Conservation (phyloP, 805 yeast species). For the Starmerella apicola region DNA sequence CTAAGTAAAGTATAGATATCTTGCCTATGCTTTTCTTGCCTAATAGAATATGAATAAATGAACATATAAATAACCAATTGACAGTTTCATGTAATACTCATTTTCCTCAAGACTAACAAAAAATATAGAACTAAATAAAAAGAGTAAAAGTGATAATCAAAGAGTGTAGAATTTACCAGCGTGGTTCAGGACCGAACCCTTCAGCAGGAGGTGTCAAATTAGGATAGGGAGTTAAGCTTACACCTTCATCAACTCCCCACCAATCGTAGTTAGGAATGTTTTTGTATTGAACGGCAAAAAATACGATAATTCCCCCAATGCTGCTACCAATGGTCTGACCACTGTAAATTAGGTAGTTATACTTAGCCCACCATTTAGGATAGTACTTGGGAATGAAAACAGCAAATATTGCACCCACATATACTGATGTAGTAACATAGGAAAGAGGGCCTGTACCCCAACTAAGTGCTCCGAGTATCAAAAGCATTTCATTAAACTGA, state of each 20-base stretch:
- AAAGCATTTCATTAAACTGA: constrained; percentile 35
- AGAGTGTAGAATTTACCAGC: too few relatives aligned
- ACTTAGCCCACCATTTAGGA: constrained; percentile 44
- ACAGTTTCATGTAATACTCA: too few relatives aligned
- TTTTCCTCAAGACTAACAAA: too few relatives aligned
- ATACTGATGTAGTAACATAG: constrained; percentile 19
- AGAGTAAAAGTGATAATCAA: too few relatives aligned
- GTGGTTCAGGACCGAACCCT: neutral
- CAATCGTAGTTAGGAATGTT: constrained; percentile 36
- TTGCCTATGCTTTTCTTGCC: too few relatives aligned
- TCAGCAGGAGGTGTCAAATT: too few relatives aligned
- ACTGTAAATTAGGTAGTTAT: constrained; percentile 41
- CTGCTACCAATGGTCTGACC: constrained; percentile 53
- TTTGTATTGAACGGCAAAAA: constrained; percentile 37
- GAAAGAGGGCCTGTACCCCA: constrained; percentile 26
- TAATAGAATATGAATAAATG: too few relatives aligned
- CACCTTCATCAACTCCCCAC: constrained; percentile 50
- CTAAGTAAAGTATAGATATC: too few relatives aligned
- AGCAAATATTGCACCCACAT: constrained; percentile 34
- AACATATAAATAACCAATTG: too few relatives aligned
- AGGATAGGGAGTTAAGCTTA: neutral
- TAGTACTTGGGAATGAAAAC: constrained; percentile 36
- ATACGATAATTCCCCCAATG: constrained; percentile 44
- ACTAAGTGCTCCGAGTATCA: constrained; percentile 33
- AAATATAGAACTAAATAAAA: too few relatives aligned